Base-by-base conservation (phyloP, 805 yeast species). In the Candida sanyiensis region DNA sequence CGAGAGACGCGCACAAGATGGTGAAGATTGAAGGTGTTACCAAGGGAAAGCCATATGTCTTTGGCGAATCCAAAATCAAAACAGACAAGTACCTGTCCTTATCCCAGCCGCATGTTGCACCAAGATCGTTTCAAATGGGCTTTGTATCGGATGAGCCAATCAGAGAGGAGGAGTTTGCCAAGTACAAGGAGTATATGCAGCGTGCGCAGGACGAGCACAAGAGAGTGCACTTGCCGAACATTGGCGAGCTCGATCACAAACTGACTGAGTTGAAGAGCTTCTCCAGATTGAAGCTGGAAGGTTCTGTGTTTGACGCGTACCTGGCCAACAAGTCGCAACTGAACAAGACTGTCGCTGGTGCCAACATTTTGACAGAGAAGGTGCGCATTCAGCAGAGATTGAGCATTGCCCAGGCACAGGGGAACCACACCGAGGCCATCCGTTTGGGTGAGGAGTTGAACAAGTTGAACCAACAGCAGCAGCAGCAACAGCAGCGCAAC, bases 101-200 rank as follows among this genome's bases (percentile, higher is more conserved):
- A 11, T 72, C 89, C n/a, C 95, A 86, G 57, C 96, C 95, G 36
- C 70, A 72, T 36, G 76, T 80, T 27, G 77, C 73, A 47, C 78
- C 79, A 45, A 83, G 82, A 49, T 74, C 73, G 32, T 79, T 89
- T 48, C 90, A 85, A 30, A 77, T 93, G 72, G 76, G 75, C 30
- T 77, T 76, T 36, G 79, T 93, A 52, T 81, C 94, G 33, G 96
- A 93, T 63, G 76, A 81, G 3, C 73, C 79, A 7, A 72, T 89
- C 36, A 69, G 82, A 2, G 68, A 66, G 26, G 80, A 74, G 16
- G 98, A 93, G 61, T 86, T 80, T 54, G 78, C 73, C 11, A 70
- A 77, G 50, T 93, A 89, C 68, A 61, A 69, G 40, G 63, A 62
- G 25, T 77, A 85, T 33, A 65, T 86, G 50, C 69, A 66, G 28